Percentiles rank a stretch among this genome's conserved stretches.
Evolutionary conservation across 805 yeast species (phyloP).

Genomic region (Metschnikowia drakensbergensis): DNA sequence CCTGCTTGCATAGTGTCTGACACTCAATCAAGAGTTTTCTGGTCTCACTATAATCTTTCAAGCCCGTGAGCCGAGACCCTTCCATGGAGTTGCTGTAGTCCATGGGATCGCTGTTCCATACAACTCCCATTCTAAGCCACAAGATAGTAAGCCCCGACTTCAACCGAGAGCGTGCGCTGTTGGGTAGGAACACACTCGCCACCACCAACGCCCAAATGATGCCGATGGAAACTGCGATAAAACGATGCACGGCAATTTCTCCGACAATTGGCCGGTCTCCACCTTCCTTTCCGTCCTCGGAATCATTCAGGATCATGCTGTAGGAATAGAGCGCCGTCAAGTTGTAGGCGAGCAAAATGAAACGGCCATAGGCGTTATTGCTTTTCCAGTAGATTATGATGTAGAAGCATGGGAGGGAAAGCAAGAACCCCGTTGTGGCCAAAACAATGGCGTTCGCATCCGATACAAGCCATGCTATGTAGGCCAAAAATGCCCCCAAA

Average conservation of each 20-base stretch:
- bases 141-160: constrained; percentile 61
- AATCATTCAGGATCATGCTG: constrained; percentile 56
- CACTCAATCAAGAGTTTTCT: constrained; percentile 58
- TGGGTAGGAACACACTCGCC: constrained; percentile 65
- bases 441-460: constrained; percentile 54
- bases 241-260: constrained; percentile 77
- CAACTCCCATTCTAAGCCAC: constrained; percentile 77
- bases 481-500: constrained; percentile 65
- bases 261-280: constrained; percentile 63
- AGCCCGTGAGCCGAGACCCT: constrained; percentile 32
- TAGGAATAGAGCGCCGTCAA: constrained; percentile 74
- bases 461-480: constrained; percentile 52
- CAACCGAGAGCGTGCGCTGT: constrained; percentile 68
- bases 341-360: constrained; percentile 71
- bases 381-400: constrained; percentile 67
- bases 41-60: constrained; percentile 44
- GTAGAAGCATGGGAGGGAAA: constrained; percentile 46
- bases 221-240: constrained; percentile 67
- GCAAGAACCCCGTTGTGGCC: constrained; percentile 45
- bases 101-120: constrained; percentile 76
- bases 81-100: constrained; percentile 31
- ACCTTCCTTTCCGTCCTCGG: constrained; percentile 62
- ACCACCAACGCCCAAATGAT: constrained; percentile 72
- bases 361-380: constrained; percentile 63
- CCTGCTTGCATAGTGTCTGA: constrained; percentile 57